Conservation (phyloP, 768 basidiomycete genomes). For the Candolleomyces efflorescens region DNA sequence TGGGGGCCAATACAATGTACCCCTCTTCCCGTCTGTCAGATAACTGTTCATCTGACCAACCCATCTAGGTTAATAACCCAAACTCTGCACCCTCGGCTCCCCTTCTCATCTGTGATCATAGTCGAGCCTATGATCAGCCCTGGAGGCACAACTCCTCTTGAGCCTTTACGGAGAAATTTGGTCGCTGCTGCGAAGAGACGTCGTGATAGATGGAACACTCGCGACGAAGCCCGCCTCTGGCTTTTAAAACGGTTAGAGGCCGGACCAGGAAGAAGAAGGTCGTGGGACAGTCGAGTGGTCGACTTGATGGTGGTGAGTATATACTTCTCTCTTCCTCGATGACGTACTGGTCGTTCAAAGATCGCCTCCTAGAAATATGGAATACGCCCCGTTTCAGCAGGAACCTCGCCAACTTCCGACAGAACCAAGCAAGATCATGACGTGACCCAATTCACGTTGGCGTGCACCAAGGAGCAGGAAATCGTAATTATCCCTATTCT, state of each 20-base stretch:
- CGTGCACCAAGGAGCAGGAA: constrained; percentile 62
- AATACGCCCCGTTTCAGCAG: constrained; percentile 33
- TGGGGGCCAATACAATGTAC: constrained; percentile 64
- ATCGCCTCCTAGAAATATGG: constrained; percentile 38
- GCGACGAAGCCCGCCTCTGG: constrained; percentile 31
- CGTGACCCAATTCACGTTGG: constrained; percentile 33
- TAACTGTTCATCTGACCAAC: neutral
- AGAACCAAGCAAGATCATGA: neutral
- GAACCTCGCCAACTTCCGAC: constrained; percentile 10
- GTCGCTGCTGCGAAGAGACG: constrained; percentile 47
- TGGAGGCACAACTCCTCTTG: constrained; percentile 37
- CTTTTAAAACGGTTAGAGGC: too few relatives aligned
- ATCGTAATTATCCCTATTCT: constrained; percentile 33
- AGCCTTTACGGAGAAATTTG: constrained; percentile 35
- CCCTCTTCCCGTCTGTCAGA: constrained; percentile 16
- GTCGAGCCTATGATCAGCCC: constrained; percentile 65
- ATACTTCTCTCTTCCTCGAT: neutral
- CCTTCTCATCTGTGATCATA: constrained; percentile 50
- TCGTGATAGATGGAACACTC: constrained; percentile 47
- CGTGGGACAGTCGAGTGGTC: constrained; percentile 54
- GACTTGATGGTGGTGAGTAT: constrained; percentile 47
- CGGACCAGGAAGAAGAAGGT: constrained; percentile 27
- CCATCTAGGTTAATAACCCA: constrained; percentile 49
- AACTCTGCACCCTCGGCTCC: constrained; percentile 36
- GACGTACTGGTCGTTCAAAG: neutral